Evolutionary conservation across 352 stramenopile species (phyloP).

Genomic region (Phytophthora gonapodyides): DNA sequence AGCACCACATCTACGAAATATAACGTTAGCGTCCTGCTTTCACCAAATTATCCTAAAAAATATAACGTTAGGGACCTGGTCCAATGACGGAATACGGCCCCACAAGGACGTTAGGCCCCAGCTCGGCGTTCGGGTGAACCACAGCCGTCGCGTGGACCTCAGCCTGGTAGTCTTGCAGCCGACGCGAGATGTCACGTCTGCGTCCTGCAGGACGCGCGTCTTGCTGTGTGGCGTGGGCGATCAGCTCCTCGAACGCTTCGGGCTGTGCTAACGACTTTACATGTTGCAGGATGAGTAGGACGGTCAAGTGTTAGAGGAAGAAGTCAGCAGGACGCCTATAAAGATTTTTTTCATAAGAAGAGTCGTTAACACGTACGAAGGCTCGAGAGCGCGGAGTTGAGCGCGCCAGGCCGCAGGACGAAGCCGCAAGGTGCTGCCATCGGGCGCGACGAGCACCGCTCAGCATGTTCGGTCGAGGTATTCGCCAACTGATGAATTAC

Average conservation of each 20-base stretch:
- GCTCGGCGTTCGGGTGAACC: constrained; percentile 61
- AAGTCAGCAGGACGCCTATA: no score
- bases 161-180: constrained; percentile 10
- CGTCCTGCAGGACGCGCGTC: constrained; percentile 8
- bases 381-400: constrained; percentile 4
- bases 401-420: neutral
- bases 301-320: no score
- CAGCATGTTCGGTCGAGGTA: constrained; percentile 15
- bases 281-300: neutral
- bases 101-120: constrained; percentile 66
- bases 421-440: constrained; percentile 2
- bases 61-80: constrained; percentile 39
- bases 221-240: constrained; percentile 49
- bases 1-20: constrained; percentile 62
- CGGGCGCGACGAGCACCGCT: neutral
- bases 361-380: constrained; percentile 8
- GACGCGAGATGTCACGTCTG: constrained; percentile 11
- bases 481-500: no score
- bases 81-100: constrained; percentile 78
- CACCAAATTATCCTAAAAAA: constrained; percentile 7
- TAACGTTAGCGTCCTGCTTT: constrained; percentile 17
- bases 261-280: constrained; percentile 25
- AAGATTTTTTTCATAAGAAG: no score
- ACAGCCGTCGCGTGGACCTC: constrained; percentile 70
- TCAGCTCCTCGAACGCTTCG: constrained; percentile 55